Evolutionary conservation across 2,329 filamentous ascomycete genomes (phyloP).

Genomic region (Aspergillus luchuensis): DNA sequence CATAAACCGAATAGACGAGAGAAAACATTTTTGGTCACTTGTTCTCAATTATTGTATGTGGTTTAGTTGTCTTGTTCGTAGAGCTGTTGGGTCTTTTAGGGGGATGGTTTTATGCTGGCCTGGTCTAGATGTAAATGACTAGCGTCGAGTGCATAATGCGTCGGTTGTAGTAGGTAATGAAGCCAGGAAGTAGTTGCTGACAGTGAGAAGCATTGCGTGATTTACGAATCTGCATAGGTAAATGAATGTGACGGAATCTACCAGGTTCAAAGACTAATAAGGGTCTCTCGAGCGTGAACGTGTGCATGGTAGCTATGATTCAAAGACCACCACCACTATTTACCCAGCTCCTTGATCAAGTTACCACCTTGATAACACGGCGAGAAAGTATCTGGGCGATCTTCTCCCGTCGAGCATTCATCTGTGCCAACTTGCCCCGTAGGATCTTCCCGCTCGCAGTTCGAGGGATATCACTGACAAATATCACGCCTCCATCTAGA

Average conservation of each 20-base stretch:
- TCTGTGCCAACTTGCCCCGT: conserved; percentile 25
- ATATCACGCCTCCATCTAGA: conserved; percentile 44
- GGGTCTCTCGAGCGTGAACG: neutral
- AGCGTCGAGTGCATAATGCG: too few species aligned
- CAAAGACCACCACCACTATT: neutral
- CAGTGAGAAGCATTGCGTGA: too few species aligned
- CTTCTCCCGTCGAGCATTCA: conserved; percentile 27
- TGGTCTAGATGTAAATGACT: too few species aligned
- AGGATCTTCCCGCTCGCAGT: conserved; percentile 48
- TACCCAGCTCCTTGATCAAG: neutral
- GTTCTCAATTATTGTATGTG: neutral
- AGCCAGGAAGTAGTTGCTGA: too few species aligned
- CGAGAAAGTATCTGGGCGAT: conserved; percentile 10
- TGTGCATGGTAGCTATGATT: too few species aligned
- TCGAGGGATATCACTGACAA: conserved; percentile 46
- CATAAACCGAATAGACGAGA: neutral
- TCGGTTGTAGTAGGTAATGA: too few species aligned
- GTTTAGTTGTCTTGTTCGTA: neutral
- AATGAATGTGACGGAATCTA: neutral
- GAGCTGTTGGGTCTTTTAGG: too few species aligned
- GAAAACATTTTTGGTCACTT: neutral
- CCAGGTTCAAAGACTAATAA: neutral
- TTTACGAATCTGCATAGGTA: too few species aligned
- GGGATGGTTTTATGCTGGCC: too few species aligned
- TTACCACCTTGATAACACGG: neutral